A percentile compares a stretch with the other conserved stretches of the same genome.
Evolutionary conservation across 208 protist genomes (phyloP).

Genomic region (Leptomonas pyrrhocoris): DNA sequence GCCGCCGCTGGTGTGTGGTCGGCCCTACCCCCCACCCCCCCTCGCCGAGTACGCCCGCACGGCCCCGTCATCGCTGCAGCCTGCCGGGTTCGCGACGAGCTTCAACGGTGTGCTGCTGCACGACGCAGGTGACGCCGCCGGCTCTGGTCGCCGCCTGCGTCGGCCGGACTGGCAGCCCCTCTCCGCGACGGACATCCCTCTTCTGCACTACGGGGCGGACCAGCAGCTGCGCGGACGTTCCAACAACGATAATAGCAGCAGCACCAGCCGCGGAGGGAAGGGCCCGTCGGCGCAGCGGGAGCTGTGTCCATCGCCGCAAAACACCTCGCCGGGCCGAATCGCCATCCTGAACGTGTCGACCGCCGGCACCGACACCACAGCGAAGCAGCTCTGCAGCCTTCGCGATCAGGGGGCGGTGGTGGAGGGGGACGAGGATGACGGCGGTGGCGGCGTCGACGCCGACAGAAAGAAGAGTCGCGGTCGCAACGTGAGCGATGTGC

Average conservation of each 20-base stretch:
- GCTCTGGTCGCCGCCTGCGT: not conserved
- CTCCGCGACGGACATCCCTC: constrained; percentile 51
- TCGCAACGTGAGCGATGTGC: not conserved
- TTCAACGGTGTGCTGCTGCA: constrained; percentile 29
- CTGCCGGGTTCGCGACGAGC: constrained; percentile 28
- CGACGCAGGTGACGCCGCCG: not conserved
- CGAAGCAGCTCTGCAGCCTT: too few species aligned
- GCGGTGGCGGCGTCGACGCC: not conserved
- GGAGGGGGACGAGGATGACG: not conserved
- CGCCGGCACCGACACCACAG: not conserved
- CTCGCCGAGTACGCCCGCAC: constrained; percentile 31
- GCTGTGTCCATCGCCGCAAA: not conserved
- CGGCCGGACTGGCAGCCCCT: constrained; percentile 64
- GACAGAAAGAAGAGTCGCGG: not conserved
- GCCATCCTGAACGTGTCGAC: not conserved
- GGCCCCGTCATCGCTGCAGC: constrained; percentile 39
- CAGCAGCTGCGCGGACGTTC: constrained; percentile 34
- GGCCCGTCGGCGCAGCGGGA: constrained; percentile 8
- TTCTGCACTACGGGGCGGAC: constrained; percentile 63
- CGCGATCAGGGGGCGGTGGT: too few species aligned
- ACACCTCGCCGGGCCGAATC: not conserved
- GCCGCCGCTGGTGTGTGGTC: constrained; percentile 39
- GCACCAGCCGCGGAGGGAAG: not conserved
- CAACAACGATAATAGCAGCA: not conserved
- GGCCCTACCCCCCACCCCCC: constrained; percentile 36